These are phyloP conservation scores for Coemansia sp. DNA, from an alignment of 192 early-diverging fungal genomes.

Conservation along the genomic window DNA sequence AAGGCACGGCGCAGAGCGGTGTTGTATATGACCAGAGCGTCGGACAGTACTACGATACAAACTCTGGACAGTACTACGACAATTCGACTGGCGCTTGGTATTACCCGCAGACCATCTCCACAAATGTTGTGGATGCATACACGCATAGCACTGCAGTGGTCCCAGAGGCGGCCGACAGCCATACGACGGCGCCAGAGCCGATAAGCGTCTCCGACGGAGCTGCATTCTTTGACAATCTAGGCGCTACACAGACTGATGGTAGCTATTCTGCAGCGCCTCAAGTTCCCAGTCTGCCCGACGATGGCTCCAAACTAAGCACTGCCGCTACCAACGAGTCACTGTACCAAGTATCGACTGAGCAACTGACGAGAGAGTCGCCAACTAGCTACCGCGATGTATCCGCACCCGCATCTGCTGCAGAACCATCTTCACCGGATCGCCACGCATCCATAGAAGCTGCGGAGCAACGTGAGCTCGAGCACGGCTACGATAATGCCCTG, in stretches of 20 bases:
- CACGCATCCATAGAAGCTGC: background rate
- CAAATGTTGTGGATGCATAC: background rate
- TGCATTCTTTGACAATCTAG: constrained; percentile 48
- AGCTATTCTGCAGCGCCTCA: background rate
- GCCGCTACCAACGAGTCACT: background rate
- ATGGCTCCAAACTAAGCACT: background rate
- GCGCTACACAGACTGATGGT: background rate
- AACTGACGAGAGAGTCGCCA: background rate
- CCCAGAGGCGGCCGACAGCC: background rate
- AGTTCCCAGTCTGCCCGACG: background rate
- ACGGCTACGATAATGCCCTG: background rate
- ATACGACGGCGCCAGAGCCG: background rate
- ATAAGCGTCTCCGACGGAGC: constrained; percentile 18
- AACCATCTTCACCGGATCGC: background rate
- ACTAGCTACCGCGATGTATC: background rate
- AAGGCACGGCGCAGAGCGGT: constrained; percentile 9
- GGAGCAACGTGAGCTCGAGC: background rate
- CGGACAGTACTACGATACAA: constrained; percentile 51
- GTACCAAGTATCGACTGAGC: background rate
- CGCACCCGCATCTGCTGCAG: background rate
- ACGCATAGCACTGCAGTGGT: background rate
- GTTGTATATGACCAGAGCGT: constrained; percentile 37
- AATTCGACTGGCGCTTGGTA: constrained; percentile 44
- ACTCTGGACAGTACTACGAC: constrained; percentile 53
- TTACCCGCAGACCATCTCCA: constrained; percentile 21